Percentiles rank a stretch among this genome's conserved stretches.
Conservation (phyloP, 805 yeast genomes). For the Yamadazyma sp. region DNA sequence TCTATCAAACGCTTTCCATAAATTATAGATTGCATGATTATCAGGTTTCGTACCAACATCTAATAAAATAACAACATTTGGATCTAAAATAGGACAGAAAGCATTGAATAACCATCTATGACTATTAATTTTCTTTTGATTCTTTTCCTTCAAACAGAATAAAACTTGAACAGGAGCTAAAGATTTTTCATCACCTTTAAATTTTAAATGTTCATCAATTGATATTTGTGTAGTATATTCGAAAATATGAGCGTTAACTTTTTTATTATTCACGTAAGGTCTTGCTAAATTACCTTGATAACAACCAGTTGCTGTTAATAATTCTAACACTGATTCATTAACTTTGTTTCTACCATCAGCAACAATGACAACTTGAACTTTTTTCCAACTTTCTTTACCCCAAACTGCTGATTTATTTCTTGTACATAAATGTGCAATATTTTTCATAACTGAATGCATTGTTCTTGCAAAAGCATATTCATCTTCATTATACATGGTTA, state of each 20-base stretch:
- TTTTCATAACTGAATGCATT: constrained; percentile 89
- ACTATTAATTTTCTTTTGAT: constrained; percentile 91
- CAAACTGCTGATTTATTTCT: constrained; percentile 81
- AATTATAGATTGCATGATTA: constrained; percentile 78
- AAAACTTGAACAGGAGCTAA: constrained; percentile 92
- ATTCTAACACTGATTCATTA: constrained; percentile 78
- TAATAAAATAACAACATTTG: constrained; percentile 81
- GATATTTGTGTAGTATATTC: constrained; percentile 97
- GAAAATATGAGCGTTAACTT: constrained; percentile 89
- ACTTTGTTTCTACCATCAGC: constrained; percentile 95
- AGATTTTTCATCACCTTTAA: constrained; percentile 86
- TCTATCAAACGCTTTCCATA: constrained; percentile 96
- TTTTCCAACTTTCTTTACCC: constrained; percentile 98
- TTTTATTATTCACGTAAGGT: constrained; percentile 85
- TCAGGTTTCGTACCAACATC: constrained; percentile 99
- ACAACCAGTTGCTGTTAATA: constrained; percentile 91
- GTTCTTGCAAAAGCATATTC: constrained; percentile 89
- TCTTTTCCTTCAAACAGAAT: constrained; percentile 89
- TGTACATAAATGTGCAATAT: constrained; percentile 81
- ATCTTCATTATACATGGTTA: constrained; percentile 97
- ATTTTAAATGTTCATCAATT: constrained; percentile 81
- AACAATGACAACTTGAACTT: constrained; percentile 85
- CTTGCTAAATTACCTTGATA: constrained; percentile 98
- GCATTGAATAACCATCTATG: constrained; percentile 98
- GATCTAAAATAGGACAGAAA: constrained; percentile 86